Evolutionary conservation across 2,329 filamentous ascomycete genomes (phyloP).

Genomic region (Diaporthe caulivora): DNA sequence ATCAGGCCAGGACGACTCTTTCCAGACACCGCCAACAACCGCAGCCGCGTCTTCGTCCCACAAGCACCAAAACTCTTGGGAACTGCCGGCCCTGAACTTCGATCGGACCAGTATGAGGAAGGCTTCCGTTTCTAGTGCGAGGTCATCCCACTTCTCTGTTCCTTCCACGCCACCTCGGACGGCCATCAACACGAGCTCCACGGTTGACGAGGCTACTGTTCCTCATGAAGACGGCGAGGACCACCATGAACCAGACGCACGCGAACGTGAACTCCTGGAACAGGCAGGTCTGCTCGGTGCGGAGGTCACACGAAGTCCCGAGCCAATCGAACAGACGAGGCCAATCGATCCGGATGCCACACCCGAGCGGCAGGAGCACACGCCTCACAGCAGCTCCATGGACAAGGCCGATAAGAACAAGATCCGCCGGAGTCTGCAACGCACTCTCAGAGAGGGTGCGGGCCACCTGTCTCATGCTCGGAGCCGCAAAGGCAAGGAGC

Average conservation of each 20-base stretch:
- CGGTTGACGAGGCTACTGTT: constrained; percentile 47
- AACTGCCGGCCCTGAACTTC: constrained; percentile 52
- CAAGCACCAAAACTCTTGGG: constrained; percentile 57
- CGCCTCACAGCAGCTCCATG: constrained; percentile 41
- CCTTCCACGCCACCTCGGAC: constrained; percentile 50
- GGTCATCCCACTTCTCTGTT: constrained; percentile 51
- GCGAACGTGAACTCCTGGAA: constrained; percentile 75
- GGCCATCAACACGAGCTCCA: constrained; percentile 47
- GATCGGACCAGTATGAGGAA: constrained; percentile 53
- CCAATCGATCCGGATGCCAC: constrained; percentile 57
- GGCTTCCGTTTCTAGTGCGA: constrained; percentile 57
- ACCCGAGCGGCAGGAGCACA: constrained; percentile 49
- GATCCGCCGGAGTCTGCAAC: constrained; percentile 87
- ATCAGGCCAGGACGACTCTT: constrained; percentile 58
- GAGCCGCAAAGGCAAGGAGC: constrained; percentile 82
- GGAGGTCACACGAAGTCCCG: constrained; percentile 54
- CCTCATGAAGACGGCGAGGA: constrained; percentile 46
- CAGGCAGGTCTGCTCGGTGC: constrained; percentile 74
- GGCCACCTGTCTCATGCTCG: constrained; percentile 76
- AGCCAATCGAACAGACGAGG: constrained; percentile 56
- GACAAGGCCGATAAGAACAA: constrained; percentile 72
- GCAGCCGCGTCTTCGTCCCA: constrained; percentile 53
- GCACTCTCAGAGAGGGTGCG: constrained; percentile 86
- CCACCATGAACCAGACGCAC: constrained; percentile 69
- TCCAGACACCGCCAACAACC: constrained; percentile 62